phyloP scores from a whole-genome alignment of 768 basidiomycete species.

The Pholiota conissans region DNA sequence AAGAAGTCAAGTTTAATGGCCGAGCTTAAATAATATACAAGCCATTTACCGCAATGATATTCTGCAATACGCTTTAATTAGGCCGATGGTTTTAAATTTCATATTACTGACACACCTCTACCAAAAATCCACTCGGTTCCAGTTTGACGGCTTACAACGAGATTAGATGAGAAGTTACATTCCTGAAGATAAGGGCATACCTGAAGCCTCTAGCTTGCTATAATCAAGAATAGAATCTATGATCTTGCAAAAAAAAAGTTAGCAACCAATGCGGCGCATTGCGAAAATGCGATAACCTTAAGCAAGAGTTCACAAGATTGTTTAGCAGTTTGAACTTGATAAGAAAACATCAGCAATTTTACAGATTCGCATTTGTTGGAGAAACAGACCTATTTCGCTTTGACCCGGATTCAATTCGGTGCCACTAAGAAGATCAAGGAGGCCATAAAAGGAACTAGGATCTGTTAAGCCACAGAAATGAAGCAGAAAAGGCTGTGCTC shows the following conservation, averaged over 20 bases:
- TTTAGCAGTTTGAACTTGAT: constrained; percentile 71
- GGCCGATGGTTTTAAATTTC: neutral
- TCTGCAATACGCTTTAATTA: constrained; percentile 29
- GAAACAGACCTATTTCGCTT: constrained; percentile 58
- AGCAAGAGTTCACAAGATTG: constrained; percentile 75
- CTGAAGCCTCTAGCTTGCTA: constrained; percentile 77
- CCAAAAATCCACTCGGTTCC: constrained; percentile 63
- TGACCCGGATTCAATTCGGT: constrained; percentile 71
- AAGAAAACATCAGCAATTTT: constrained; percentile 3
- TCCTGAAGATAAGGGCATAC: constrained; percentile 26
- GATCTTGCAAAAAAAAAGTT: constrained; percentile 42
- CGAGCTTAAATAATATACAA: neutral
- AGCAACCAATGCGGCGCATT: neutral
- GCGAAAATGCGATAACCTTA: constrained; percentile 40
- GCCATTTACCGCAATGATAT: constrained; percentile 60
- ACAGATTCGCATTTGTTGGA: neutral
- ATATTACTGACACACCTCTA: constrained; percentile 45
- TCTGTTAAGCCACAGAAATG: neutral
- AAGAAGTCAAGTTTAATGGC: constrained; percentile 4
- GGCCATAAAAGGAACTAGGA: constrained; percentile 69
- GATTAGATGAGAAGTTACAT: constrained; percentile 1
- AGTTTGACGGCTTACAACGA: constrained; percentile 58
- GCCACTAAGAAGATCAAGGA: constrained; percentile 71
- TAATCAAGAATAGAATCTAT: constrained; percentile 81
- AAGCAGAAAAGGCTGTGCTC: neutral